phyloP scores from a whole-genome alignment of 257 asterid species.

The Prunella vulgaris region DNA sequence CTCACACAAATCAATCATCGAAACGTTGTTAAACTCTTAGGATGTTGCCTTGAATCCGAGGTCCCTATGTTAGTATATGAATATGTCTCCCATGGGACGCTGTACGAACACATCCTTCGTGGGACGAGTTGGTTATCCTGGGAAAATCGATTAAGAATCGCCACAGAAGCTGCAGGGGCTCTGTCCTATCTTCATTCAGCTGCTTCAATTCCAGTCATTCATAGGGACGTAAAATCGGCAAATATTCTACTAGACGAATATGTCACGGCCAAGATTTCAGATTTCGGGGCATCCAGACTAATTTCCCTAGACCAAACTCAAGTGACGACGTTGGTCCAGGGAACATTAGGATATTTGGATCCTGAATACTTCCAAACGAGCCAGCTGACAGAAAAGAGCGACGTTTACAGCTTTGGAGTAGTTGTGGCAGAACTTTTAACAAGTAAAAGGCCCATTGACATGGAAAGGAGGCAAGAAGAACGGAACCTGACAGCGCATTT shows the following conservation, averaged over 20 bases:
- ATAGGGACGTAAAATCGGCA: too few species aligned
- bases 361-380: constrained; percentile 32
- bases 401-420: constrained; percentile 31
- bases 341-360: too few species aligned
- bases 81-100: constrained; percentile 62
- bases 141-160: too few species aligned
- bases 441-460: constrained; percentile 50
- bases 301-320: too few species aligned
- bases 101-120: constrained; percentile 39
- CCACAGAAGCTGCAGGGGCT: too few species aligned
- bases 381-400: constrained; percentile 57
- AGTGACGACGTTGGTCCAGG: too few species aligned
- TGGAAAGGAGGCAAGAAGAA: constrained; percentile 39
- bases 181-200: too few species aligned
- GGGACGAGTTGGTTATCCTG: constrained; percentile 35
- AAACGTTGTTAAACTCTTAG: constrained; percentile 65
- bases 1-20: constrained; percentile 76
- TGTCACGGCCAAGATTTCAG: too few species aligned
- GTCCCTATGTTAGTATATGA: constrained; percentile 74
- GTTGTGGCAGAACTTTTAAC: constrained; percentile 65
- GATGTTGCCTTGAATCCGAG: constrained; percentile 70
- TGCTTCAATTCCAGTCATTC: too few species aligned
- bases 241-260: too few species aligned
- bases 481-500: constrained; percentile 46
- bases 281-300: constrained; percentile 21